Evolutionary conservation across 768 basidiomycete genomes (phyloP).

Genomic region (Trametes cinnabarina): DNA sequence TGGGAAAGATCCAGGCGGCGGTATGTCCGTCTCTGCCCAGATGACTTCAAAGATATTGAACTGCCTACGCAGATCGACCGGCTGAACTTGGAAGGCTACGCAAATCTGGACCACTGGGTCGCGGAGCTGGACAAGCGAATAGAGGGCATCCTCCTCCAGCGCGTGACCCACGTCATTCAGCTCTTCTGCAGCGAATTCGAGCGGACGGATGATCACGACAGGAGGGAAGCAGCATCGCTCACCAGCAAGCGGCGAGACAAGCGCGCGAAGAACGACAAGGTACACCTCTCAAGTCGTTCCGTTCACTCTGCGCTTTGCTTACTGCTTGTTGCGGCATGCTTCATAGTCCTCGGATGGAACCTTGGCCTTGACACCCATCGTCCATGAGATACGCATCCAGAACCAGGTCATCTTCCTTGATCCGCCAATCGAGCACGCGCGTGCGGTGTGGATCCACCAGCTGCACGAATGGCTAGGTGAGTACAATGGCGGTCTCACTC

Average conservation of each 20-base stretch:
- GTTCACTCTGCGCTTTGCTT: no score
- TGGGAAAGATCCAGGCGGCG: conserved; percentile 80
- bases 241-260: conserved; percentile 73
- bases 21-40: conserved; percentile 42
- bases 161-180: conserved; percentile 75
- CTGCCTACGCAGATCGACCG: conserved; percentile 70
- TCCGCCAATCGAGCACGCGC: conserved; percentile 93
- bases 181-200: conserved; percentile 90
- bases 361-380: conserved; percentile 78
- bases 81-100: conserved; percentile 92
- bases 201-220: conserved; percentile 65
- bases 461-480: conserved; percentile 87
- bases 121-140: conserved; percentile 65
- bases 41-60: not conserved
- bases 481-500: not conserved
- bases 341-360: conserved; percentile 65
- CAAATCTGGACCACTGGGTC: conserved; percentile 64
- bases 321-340: not conserved
- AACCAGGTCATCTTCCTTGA: conserved; percentile 99
- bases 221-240: conserved; percentile 48
- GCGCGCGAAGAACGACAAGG: conserved; percentile 77
- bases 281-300: conserved; percentile 33
- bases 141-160: conserved; percentile 72
- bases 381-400: conserved; percentile 96
- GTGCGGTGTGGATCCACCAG: conserved; percentile 85